These are phyloP conservation scores for Aspergillus incahuasiensis DNA, from an alignment of 495 filamentous ascomycete species.

Conservation along the genomic window DNA sequence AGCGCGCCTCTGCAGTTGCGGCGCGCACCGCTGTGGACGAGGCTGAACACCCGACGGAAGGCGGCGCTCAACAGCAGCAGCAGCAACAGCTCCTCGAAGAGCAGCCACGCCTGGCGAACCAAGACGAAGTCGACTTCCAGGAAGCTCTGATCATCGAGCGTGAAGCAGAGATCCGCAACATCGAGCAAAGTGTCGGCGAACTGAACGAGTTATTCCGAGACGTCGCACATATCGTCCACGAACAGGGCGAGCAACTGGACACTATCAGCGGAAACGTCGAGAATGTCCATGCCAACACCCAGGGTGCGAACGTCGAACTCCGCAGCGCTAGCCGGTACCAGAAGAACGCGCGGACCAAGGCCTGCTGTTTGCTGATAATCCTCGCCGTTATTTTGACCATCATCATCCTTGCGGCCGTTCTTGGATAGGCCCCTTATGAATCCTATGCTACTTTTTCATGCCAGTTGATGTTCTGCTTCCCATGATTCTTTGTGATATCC, in stretches of 20 bases:
- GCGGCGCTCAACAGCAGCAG: conserved; percentile 36
- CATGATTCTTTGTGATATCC: conserved; percentile 23
- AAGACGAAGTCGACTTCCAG: conserved; percentile 97
- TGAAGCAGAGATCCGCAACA: conserved; percentile 92
- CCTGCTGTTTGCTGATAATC: conserved; percentile 88
- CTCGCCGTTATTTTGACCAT: conserved; percentile 83
- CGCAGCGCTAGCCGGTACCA: conserved; percentile 81
- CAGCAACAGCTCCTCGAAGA: conserved; percentile 71
- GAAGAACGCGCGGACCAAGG: conserved; percentile 86
- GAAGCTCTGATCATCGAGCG: conserved; percentile 92
- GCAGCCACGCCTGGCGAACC: conserved; percentile 74
- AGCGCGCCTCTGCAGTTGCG: conserved; percentile 78
- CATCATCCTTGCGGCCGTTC: conserved; percentile 75
- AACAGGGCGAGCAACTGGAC: conserved; percentile 87
- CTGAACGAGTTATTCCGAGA: conserved; percentile 95
- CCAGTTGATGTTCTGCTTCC: conserved; percentile 14
- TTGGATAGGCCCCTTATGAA: conserved; percentile 43
- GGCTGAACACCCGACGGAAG: conserved; percentile 31
- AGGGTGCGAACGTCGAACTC: conserved; percentile 80
- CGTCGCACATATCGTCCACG: conserved; percentile 90
- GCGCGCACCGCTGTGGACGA: conserved; percentile 70
- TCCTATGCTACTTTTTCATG: conserved; percentile 1
- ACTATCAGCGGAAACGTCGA: conserved; percentile 86
- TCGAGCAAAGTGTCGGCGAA: conserved; percentile 92
- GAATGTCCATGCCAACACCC: conserved; percentile 70